Evolutionary conservation across 768 basidiomycete species (phyloP).

Genomic region (Asterophora lycoperdoides): DNA sequence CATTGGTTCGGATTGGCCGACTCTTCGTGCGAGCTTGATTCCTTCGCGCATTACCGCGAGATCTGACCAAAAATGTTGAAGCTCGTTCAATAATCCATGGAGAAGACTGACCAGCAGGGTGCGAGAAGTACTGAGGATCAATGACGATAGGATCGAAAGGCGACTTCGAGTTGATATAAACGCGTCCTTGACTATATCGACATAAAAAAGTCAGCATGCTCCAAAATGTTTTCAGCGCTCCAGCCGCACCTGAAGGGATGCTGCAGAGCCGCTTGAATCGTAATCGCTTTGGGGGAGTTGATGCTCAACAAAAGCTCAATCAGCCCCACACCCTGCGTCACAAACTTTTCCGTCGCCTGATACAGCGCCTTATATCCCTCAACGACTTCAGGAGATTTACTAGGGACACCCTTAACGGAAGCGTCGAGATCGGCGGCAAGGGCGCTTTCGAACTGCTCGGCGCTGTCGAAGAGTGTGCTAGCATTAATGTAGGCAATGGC

Average conservation of each 20-base stretch:
- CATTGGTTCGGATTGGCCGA: conserved; percentile 51
- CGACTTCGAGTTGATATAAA: conserved; percentile 56
- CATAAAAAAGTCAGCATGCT: not conserved
- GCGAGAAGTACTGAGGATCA: conserved; percentile 62
- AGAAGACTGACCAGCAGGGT: conserved; percentile 38
- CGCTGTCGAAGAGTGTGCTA: conserved; percentile 37
- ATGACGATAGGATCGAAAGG: conserved; percentile 59
- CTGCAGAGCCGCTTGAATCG: conserved; percentile 64
- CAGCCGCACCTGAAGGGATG: conserved; percentile 49
- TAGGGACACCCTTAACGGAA: conserved; percentile 11
- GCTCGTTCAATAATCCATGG: not conserved
- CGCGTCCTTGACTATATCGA: conserved; percentile 44
- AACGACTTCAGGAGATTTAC: conserved; percentile 8
- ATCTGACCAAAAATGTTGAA: conserved; percentile 27
- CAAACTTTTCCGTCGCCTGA: conserved; percentile 36
- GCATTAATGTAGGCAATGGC: conserved; percentile 59
- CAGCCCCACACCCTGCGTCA: conserved; percentile 41
- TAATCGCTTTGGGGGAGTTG: conserved; percentile 35
- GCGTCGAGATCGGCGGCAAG: conserved; percentile 1
- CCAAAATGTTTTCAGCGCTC: not conserved
- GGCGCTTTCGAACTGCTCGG: conserved; percentile 5
- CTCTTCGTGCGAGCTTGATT: conserved; percentile 54
- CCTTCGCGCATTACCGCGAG: conserved; percentile 50
- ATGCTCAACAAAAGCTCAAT: conserved; percentile 52
- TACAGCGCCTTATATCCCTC: conserved; percentile 55